phyloP scores from a whole-genome alignment of 208 protist species.

The Trypanosoma mega region DNA sequence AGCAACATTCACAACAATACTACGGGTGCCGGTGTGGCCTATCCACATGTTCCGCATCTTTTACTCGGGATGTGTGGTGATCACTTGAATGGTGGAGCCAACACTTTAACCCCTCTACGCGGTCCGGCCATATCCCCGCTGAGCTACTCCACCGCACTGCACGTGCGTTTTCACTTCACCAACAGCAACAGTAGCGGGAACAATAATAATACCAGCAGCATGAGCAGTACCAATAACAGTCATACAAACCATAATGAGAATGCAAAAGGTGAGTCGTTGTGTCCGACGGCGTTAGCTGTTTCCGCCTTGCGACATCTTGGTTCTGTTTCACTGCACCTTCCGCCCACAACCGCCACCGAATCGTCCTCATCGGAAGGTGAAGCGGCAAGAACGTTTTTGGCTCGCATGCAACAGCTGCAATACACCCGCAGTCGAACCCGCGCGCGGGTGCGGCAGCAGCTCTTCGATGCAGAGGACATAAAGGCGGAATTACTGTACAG shows the following conservation, averaged over 20 bases:
- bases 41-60: conserved; percentile 52
- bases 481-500: conserved; percentile 43
- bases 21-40: conserved; percentile 17
- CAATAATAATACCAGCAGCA: background rate
- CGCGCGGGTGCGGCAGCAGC: conserved; percentile 67
- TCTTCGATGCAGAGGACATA: conserved; percentile 88
- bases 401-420: conserved; percentile 60
- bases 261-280: too few relatives aligned
- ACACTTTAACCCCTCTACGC: conserved; percentile 1
- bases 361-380: background rate
- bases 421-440: conserved; percentile 56
- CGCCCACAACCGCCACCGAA: too few relatives aligned
- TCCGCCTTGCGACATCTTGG: too few relatives aligned
- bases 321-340: too few relatives aligned
- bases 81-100: background rate
- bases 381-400: conserved; percentile 22
- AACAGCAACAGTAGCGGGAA: background rate
- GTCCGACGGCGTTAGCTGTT: too few relatives aligned
- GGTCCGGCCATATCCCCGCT: conserved; percentile 9
- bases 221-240: background rate
- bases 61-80: conserved; percentile 27
- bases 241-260: background rate
- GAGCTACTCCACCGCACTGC: conserved; percentile 14
- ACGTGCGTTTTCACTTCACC: conserved; percentile 23
- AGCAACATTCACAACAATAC: background rate